These are phyloP conservation scores for Clarkia xantiana DNA, from an alignment of 345 rosid species.

Conservation along the genomic window DNA sequence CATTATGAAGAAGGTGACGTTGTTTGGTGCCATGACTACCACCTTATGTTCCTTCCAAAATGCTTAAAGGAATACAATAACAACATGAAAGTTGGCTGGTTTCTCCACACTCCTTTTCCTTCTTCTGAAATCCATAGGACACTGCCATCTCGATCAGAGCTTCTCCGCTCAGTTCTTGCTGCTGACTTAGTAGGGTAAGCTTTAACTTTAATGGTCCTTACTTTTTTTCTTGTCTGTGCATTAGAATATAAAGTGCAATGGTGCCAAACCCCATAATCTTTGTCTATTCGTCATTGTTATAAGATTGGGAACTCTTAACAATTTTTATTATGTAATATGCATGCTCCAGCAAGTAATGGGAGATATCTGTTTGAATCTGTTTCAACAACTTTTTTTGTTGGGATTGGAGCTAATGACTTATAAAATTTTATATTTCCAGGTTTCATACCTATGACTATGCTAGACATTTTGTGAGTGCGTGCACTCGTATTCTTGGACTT, in stretches of 20 bases:
- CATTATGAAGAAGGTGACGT: conserved; percentile 98
- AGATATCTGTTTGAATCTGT: too few relatives aligned
- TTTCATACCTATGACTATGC: conserved; percentile 98
- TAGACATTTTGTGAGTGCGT: conserved; percentile 97
- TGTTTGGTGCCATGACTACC: conserved; percentile 99
- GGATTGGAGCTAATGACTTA: background rate
- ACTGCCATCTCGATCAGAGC: conserved; percentile 89
- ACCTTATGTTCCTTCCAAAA: conserved; percentile 95
- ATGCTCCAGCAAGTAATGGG: too few relatives aligned
- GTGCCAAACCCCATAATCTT: too few relatives aligned
- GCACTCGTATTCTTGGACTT: conserved; percentile 96
- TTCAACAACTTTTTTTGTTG: too few relatives aligned
- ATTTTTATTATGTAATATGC: too few relatives aligned
- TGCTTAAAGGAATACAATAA: conserved; percentile 73
- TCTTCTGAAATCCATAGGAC: conserved; percentile 98
- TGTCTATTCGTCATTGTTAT: too few relatives aligned
- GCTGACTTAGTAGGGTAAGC: conserved; percentile 95
- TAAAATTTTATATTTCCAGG: conserved; percentile 21
- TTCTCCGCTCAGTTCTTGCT: conserved; percentile 88
- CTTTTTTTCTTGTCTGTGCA: too few relatives aligned
- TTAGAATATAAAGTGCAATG: too few relatives aligned
- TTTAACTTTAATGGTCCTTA: background rate
- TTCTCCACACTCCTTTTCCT: conserved; percentile 99
- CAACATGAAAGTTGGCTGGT: conserved; percentile 99
- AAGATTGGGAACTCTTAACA: too few relatives aligned